Percentiles rank a stretch among this genome's conserved stretches.
phyloP scores from a whole-genome alignment of 1,139 yeast genomes.

The Kodamaea anthophila region DNA sequence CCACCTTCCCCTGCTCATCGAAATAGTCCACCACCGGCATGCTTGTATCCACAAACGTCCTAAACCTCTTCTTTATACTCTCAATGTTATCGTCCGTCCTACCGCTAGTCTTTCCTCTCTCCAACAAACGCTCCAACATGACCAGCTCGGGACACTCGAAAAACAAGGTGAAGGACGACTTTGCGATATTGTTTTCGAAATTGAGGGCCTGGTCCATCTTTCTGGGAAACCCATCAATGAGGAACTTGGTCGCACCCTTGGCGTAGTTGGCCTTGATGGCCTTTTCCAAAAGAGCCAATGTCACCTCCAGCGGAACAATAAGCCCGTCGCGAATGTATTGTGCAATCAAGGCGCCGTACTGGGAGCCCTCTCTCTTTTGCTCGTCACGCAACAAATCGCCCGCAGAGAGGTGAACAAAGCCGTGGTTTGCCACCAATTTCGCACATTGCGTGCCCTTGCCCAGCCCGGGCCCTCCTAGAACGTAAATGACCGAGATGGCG shows the following conservation, averaged over 20 bases:
- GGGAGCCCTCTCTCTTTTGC: constrained; percentile 74
- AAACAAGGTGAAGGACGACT: constrained; percentile 73
- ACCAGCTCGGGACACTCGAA: constrained; percentile 91
- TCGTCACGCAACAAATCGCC: constrained; percentile 94
- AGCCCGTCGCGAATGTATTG: constrained; percentile 78
- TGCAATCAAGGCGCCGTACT: constrained; percentile 81
- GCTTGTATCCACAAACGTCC: constrained; percentile 78
- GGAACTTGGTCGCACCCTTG: constrained; percentile 51
- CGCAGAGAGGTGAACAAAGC: constrained; percentile 85
- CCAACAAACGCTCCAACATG: constrained; percentile 78
- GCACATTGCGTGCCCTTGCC: constrained; percentile 98
- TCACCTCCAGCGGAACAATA: constrained; percentile 94
- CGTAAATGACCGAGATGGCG: constrained; percentile 75
- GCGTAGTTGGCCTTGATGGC: constrained; percentile 58
- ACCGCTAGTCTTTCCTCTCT: constrained; percentile 93
- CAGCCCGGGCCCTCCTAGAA: constrained; percentile 87
- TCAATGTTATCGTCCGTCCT: constrained; percentile 91
- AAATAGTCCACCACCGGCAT: constrained; percentile 92
- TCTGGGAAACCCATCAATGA: constrained; percentile 95
- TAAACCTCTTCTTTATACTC: constrained; percentile 83
- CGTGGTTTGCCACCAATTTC: constrained; percentile 69
- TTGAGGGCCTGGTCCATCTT: constrained; percentile 96
- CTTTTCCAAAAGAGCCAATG: constrained; percentile 73
- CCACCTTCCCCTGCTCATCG: constrained; percentile 69
- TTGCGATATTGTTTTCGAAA: constrained; percentile 77